These are phyloP conservation scores for Brassica incana DNA, from an alignment of 345 rosid genomes.

Conservation along the genomic window DNA sequence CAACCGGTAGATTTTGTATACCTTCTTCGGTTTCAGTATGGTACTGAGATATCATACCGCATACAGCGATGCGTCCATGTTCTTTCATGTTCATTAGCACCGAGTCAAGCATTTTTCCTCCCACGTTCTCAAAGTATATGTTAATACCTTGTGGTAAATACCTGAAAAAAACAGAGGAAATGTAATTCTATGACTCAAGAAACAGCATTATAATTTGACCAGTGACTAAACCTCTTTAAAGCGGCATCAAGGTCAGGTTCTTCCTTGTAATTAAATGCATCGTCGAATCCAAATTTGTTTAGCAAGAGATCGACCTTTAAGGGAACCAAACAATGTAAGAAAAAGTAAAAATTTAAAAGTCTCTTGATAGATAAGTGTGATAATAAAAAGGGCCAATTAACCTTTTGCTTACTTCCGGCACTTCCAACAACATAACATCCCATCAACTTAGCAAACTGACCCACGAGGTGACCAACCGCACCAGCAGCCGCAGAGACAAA, in stretches of 20 bases:
- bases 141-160: not conserved
- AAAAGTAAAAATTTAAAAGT: not conserved
- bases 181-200: not conserved
- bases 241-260: conserved; percentile 45
- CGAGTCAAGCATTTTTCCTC: conserved; percentile 53
- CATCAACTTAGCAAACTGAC: conserved; percentile 53
- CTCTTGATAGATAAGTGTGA: not conserved
- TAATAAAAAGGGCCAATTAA: conserved; percentile 17
- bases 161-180: not conserved
- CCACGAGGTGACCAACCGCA: conserved; percentile 64
- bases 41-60: conserved; percentile 55
- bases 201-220: not conserved
- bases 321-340: not conserved
- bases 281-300: conserved; percentile 52
- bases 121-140: conserved; percentile 51
- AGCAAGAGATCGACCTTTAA: conserved; percentile 44
- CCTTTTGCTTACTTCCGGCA: conserved; percentile 11
- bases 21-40: conserved; percentile 35
- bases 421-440: conserved; percentile 55
- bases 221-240: conserved; percentile 34
- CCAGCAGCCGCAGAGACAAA: conserved; percentile 60
- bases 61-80: conserved; percentile 44
- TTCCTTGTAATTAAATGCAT: conserved; percentile 64
- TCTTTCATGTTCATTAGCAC: conserved; percentile 47
- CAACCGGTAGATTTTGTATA: conserved; percentile 25